A percentile compares a stretch with the other conserved stretches of the same genome.
These are phyloP conservation scores for Artemisia tridentata DNA, from an alignment of 129 eudicot species.

Conservation along the genomic window DNA sequence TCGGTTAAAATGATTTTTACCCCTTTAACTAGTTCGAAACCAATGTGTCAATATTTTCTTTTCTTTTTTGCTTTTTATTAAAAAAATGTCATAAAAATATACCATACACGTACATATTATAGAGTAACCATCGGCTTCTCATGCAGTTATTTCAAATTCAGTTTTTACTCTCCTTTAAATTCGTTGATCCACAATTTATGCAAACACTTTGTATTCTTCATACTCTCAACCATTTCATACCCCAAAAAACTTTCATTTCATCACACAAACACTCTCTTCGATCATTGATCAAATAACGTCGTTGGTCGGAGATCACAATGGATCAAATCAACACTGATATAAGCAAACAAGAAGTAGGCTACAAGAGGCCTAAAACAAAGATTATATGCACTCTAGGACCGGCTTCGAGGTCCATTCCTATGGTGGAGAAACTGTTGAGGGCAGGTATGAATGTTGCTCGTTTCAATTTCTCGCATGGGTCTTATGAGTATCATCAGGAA, in stretches of 20 bases:
- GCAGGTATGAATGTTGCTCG: constrained; percentile 47
- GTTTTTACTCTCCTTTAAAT: constrained; percentile 28
- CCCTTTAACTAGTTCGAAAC: too few species aligned
- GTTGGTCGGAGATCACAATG: constrained; percentile 20
- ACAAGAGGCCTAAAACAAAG: constrained; percentile 33
- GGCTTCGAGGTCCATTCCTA: constrained; percentile 34
- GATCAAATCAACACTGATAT: constrained; percentile 19
- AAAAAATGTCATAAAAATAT: not conserved
- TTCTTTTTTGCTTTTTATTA: too few species aligned
- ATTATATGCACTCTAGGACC: constrained; percentile 43
- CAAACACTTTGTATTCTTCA: constrained; percentile 3
- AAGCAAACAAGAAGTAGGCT: constrained; percentile 20
- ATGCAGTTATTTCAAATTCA: constrained; percentile 26
- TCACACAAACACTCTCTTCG: constrained; percentile 18
- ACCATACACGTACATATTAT: not conserved
- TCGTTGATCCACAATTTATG: constrained; percentile 40
- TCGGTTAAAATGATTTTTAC: too few species aligned
- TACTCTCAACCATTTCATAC: not conserved
- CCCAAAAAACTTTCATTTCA: not conserved
- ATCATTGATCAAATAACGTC: constrained; percentile 14
- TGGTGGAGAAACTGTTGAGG: constrained; percentile 31
- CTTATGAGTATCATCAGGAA: constrained; percentile 42
- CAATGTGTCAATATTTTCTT: too few species aligned
- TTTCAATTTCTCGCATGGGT: constrained; percentile 46
- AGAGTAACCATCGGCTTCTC: constrained; percentile 27